Evolutionary conservation across 2,329 filamentous ascomycete genomes (phyloP).

Genomic region (Claviceps maximensis): DNA sequence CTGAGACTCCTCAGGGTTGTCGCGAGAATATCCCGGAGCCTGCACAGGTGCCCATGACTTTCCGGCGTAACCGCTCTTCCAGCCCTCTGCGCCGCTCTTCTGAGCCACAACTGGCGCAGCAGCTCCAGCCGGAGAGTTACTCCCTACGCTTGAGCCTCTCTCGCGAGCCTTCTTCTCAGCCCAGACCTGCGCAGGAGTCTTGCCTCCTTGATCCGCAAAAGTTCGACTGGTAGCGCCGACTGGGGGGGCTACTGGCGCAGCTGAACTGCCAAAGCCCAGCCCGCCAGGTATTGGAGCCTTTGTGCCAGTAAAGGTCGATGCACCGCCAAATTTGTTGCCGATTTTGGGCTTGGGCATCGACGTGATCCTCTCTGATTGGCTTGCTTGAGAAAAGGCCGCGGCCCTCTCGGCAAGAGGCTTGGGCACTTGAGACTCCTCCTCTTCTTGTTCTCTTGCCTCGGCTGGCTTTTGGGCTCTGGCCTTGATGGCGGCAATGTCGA

Average conservation of each 20-base stretch:
- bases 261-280: constrained; percentile 48
- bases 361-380: constrained; percentile 64
- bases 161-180: constrained; percentile 90
- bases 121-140: constrained; percentile 29
- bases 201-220: constrained; percentile 88
- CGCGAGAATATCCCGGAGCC: constrained; percentile 50
- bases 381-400: constrained; percentile 49
- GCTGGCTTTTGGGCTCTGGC: constrained; percentile 61
- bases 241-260: constrained; percentile 40
- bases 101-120: constrained; percentile 51
- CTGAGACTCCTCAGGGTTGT: constrained; percentile 32
- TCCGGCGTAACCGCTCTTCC: constrained; percentile 84
- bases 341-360: constrained; percentile 90
- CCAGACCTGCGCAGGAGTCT: constrained; percentile 94
- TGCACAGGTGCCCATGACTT: constrained; percentile 84
- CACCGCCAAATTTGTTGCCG: constrained; percentile 70
- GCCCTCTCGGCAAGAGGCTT: constrained; percentile 64
- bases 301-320: constrained; percentile 67
- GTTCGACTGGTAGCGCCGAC: constrained; percentile 77
- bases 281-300: constrained; percentile 71
- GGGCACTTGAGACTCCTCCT: constrained; percentile 25
- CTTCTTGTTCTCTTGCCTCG: constrained; percentile 21
- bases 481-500: constrained; percentile 90
- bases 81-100: constrained; percentile 58
- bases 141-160: constrained; percentile 35